Evolutionary conservation across 2,329 filamentous ascomycete species (phyloP).

Genomic region (Venturia asperata): DNA sequence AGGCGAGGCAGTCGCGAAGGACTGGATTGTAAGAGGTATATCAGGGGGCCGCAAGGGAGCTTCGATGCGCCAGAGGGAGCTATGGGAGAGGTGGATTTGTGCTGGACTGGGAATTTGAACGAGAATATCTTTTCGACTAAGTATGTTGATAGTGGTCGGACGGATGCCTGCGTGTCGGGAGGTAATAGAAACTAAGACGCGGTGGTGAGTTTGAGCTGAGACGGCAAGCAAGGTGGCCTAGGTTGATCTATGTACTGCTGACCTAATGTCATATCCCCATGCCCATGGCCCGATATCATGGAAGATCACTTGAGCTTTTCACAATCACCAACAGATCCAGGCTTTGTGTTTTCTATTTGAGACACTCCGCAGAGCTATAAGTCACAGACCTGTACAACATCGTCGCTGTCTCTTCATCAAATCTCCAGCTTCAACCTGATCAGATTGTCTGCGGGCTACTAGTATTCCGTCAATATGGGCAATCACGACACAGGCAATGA

Average conservation of each 20-base stretch:
- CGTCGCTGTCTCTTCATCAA: too few species aligned
- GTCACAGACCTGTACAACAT: neutral
- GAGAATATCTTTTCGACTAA: neutral
- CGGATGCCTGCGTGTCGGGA: neutral
- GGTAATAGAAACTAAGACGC: neutral
- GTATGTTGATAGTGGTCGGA: neutral
- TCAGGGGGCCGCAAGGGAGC: neutral
- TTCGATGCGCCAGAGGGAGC: neutral
- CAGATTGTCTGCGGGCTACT: too few species aligned
- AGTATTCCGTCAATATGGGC: neutral
- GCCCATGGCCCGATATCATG: neutral
- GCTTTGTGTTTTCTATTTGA: neutral
- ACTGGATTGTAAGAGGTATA: slow-evolving; percentile 6
- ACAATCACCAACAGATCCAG: neutral
- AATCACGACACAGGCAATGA: neutral
- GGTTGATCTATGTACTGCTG: neutral
- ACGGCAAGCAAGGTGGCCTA: neutral
- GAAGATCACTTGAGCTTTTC: neutral
- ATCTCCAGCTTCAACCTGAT: too few species aligned
- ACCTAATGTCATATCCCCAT: neutral
- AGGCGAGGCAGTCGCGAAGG: neutral
- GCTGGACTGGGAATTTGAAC: neutral
- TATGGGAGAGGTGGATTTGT: neutral
- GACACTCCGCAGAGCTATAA: neutral
- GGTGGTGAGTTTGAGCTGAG: slow-evolving; percentile 16